Base-by-base conservation (phyloP, 2,329 filamentous ascomycete species). In the Rutstroemia sydowiana region DNA sequence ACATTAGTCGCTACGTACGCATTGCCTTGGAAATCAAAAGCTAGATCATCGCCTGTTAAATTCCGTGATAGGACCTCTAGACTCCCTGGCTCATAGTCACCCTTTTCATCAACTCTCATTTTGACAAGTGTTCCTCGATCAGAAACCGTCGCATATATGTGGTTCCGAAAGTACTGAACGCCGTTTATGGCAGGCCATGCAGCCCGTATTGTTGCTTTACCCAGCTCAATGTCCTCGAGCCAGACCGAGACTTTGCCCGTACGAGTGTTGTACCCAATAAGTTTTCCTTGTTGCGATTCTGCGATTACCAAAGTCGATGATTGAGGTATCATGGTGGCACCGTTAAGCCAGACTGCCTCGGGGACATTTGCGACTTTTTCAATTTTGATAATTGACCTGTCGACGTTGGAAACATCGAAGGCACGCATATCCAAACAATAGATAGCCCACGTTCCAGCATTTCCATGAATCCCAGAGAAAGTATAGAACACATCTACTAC, bases 401-500 rank as follows among this genome's bases (percentile, higher is more conserved):
- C 14, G 23, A 21, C 23, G 13, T 23, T 20, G 13, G 23, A 16
- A 16, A 4, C 11, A 31, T 40, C 16, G 16, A 45, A 51, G 4
- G 21, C 5, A 32, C 26, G 48, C 26, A 46, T 18, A 16, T 51
- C 42, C 26, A 46, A 5, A 11, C 41, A n/a, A 5, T 46, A 45
- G 3, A 40, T 6, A 13, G 41, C 21, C 41, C 32, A 46, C 5
- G 48, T 46, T 10, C 23, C 18, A n/a, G 26, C 18, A 5, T 45
- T 51, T 14, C 32, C 48, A 21, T 51, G 41, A n/a, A 40, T 18
- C 6, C 42, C 34, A 32, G 48, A 51, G 18, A 46, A 46, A 3
- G 34, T 37, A 23, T 40, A 46, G 20, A 51, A 51, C 7, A 46
- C 28, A 39, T 51, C 26, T 7, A 10, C 23, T 6, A 34, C 36